Evolutionary conservation across 2,329 filamentous ascomycete genomes (phyloP).

Genomic region (Pyricularia sp.): DNA sequence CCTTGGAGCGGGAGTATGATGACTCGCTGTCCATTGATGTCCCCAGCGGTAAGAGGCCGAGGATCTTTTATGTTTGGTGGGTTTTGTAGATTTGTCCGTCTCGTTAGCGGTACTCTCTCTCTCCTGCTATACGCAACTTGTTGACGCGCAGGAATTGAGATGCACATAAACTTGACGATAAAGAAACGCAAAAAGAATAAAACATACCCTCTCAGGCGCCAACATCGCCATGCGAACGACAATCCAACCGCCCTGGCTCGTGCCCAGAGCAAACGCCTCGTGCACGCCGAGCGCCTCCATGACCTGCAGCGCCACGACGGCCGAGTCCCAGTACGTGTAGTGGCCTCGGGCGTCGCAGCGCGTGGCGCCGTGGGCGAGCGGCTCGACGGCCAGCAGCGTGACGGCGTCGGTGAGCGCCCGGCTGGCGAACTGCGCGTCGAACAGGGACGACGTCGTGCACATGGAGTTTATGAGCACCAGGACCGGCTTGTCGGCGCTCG

Average conservation of each 20-base stretch:
- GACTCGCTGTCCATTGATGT: constrained; percentile 43
- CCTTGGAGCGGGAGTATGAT: constrained; percentile 27
- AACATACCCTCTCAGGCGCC: constrained; percentile 31
- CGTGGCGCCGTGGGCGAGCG: constrained; percentile 38
- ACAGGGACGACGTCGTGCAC: constrained; percentile 34
- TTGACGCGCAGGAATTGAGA: too few species aligned
- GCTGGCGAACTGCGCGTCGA: constrained; percentile 29
- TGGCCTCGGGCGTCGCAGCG: constrained; percentile 25
- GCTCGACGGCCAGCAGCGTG: constrained; percentile 39
- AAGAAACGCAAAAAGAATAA: not conserved
- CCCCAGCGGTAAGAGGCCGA: constrained; percentile 33
- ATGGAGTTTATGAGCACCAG: constrained; percentile 39
- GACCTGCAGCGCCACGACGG: constrained; percentile 44
- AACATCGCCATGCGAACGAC: constrained; percentile 39
- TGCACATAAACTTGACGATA: not conserved
- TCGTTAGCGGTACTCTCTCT: not conserved
- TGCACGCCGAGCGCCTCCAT: constrained; percentile 38
- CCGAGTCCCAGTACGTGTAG: constrained; percentile 47
- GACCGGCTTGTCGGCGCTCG: constrained; percentile 38
- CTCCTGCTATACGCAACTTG: too few species aligned
- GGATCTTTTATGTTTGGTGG: constrained; percentile 22
- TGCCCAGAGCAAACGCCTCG: constrained; percentile 40
- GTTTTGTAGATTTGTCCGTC: not conserved
- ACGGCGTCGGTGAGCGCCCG: constrained; percentile 25
- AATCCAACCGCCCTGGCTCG: constrained; percentile 44